Conservation (phyloP, 805 yeast genomes). For the Clavispora carvajalis region DNA sequence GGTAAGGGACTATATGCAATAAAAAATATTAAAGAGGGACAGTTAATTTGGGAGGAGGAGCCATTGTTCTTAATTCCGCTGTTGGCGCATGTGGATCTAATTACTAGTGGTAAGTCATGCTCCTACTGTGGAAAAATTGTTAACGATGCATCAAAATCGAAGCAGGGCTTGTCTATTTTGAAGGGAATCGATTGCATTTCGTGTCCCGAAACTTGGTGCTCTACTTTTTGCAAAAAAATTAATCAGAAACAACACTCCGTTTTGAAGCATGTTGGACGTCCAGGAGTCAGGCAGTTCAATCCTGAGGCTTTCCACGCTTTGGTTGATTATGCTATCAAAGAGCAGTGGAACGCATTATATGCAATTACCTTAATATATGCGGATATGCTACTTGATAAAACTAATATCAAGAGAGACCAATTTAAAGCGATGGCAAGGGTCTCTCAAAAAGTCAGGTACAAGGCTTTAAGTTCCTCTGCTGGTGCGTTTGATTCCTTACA, state of each 20-base stretch:
- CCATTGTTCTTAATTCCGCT: conserved; percentile 63
- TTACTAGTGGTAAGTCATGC: conserved; percentile 63
- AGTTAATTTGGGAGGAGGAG: conserved; percentile 55
- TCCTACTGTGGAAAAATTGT: conserved; percentile 63
- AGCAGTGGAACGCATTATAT: conserved; percentile 65
- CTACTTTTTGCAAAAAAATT: conserved; percentile 52
- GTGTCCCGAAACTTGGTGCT: conserved; percentile 71
- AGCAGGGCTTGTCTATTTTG: conserved; percentile 26
- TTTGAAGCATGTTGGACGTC: conserved; percentile 48
- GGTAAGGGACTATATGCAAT: conserved; percentile 62
- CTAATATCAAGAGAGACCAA: conserved; percentile 37
- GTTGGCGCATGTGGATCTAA: conserved; percentile 55
- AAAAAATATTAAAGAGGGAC: conserved; percentile 43
- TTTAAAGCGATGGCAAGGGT: conserved; percentile 63
- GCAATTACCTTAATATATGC: conserved; percentile 58
- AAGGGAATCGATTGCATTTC: conserved; percentile 59
- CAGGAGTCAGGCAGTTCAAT: conserved; percentile 34
- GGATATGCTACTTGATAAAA: conserved; percentile 36
- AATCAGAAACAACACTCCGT: conserved; percentile 44
- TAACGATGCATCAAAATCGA: conserved; percentile 20
- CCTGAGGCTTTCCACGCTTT: conserved; percentile 48
- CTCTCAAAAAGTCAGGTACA: conserved; percentile 59
- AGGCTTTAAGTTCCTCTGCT: conserved; percentile 51
- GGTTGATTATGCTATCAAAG: conserved; percentile 56
- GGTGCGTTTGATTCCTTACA: conserved; percentile 48